Conservation (phyloP, 176 grass and related monocot genomes). For the Urochloa ruziziensis region DNA sequence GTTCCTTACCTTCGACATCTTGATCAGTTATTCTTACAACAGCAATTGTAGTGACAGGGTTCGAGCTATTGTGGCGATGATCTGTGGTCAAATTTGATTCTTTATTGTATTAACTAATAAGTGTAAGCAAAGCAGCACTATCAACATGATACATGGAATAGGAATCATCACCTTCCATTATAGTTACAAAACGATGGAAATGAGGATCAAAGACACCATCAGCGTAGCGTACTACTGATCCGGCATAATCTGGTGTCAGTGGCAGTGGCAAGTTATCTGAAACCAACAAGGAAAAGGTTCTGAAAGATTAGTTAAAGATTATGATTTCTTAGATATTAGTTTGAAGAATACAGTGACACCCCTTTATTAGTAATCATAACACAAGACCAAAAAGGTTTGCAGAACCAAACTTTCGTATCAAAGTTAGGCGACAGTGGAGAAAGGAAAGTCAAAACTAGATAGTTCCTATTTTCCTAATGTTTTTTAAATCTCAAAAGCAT, state of each 20-base stretch:
- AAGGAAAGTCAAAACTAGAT: background rate
- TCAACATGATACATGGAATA: background rate
- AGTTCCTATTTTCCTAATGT: background rate
- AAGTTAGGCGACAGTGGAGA: background rate
- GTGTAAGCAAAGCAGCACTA: background rate
- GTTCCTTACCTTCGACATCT: conserved; percentile 50
- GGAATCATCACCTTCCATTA: conserved; percentile 78
- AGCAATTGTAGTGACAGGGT: conserved; percentile 54
- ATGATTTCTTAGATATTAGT: background rate
- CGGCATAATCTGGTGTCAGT: conserved; percentile 58
- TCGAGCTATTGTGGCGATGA: conserved; percentile 53
- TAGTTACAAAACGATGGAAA: conserved; percentile 65
- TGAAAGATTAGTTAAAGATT: background rate
- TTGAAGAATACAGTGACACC: background rate
- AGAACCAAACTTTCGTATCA: background rate
- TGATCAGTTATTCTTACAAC: conserved; percentile 36
- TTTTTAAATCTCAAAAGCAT: background rate
- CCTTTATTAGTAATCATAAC: background rate
- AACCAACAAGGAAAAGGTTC: background rate
- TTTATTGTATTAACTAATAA: background rate
- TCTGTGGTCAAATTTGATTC: conserved; percentile 46
- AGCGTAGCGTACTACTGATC: conserved; percentile 48
- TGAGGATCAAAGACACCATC: conserved; percentile 78
- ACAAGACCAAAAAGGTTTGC: background rate
- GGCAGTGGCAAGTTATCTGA: conserved; percentile 48